phyloP scores from a whole-genome alignment of 2,329 filamentous ascomycete species.

The Neonectria coccinea region DNA sequence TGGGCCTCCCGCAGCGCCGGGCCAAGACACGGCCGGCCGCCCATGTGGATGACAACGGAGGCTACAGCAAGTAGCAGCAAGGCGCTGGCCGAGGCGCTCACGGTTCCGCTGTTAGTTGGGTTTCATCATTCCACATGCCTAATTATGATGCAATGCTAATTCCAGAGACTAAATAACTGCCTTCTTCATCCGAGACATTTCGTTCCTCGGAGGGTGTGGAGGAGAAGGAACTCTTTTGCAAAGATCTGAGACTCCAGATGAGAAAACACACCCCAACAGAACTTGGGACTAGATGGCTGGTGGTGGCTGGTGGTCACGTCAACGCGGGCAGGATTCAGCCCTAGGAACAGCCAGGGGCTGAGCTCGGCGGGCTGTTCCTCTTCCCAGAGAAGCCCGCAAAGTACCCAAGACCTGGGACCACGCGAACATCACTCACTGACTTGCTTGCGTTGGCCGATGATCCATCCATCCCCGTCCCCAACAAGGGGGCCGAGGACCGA shows the following conservation, averaged over 20 bases:
- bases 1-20: not conserved
- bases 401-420: not conserved
- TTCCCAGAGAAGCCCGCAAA: not conserved
- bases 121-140: not conserved
- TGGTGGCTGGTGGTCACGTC: too few species aligned
- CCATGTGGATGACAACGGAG: too few species aligned
- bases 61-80: not conserved
- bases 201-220: not conserved
- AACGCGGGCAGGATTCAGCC: not conserved
- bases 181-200: too few species aligned
- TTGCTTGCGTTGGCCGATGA: not conserved
- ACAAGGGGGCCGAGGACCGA: not conserved
- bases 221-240: too few species aligned
- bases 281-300: too few species aligned
- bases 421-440: not conserved
- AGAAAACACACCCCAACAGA: not conserved
- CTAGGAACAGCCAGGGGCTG: not conserved
- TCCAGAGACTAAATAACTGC: too few species aligned
- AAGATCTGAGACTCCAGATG: not conserved
- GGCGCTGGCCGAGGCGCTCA: not conserved
- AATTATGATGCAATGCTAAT: not conserved
- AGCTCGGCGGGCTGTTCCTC: conserved; percentile 6
- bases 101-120: not conserved
- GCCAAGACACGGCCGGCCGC: too few species aligned
- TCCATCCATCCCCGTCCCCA: not conserved